Evolutionary conservation across 441 rosid species (phyloP).

Genomic region (Mallotus japonicus): DNA sequence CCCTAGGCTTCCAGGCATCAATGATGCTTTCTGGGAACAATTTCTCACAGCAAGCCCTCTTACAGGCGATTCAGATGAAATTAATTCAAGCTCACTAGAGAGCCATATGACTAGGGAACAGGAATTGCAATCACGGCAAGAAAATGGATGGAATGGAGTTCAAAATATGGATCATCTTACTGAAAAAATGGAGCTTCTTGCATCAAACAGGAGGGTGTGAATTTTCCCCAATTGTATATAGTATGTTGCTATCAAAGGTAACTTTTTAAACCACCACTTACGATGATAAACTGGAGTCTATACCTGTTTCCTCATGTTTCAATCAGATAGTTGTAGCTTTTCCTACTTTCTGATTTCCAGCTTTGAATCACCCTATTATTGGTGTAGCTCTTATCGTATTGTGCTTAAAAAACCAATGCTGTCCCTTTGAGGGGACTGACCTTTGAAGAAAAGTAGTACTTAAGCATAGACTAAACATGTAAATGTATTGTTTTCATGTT

Average conservation of each 20-base stretch:
- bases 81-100: constrained; percentile 35
- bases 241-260: constrained; percentile 32
- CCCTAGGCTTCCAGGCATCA: constrained; percentile 52
- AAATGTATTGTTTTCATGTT: background rate
- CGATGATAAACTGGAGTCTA: constrained; percentile 14
- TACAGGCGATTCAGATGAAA: constrained; percentile 55
- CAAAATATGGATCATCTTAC: constrained; percentile 65
- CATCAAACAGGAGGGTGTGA: constrained; percentile 48
- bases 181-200: constrained; percentile 73
- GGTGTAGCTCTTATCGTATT: background rate
- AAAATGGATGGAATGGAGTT: constrained; percentile 43
- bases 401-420: background rate
- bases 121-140: constrained; percentile 32
- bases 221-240: constrained; percentile 17
- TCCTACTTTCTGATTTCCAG: background rate
- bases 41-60: constrained; percentile 48
- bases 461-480: constrained; percentile 6
- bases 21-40: constrained; percentile 59
- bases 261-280: constrained; percentile 3
- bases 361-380: background rate
- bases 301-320: background rate
- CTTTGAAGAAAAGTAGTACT: background rate
- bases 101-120: constrained; percentile 25
- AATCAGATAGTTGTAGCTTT: constrained; percentile 5
- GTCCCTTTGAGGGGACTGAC: constrained; percentile 2